phyloP scores from a whole-genome alignment of 306 rosid species.

The Castanea mollissima region DNA sequence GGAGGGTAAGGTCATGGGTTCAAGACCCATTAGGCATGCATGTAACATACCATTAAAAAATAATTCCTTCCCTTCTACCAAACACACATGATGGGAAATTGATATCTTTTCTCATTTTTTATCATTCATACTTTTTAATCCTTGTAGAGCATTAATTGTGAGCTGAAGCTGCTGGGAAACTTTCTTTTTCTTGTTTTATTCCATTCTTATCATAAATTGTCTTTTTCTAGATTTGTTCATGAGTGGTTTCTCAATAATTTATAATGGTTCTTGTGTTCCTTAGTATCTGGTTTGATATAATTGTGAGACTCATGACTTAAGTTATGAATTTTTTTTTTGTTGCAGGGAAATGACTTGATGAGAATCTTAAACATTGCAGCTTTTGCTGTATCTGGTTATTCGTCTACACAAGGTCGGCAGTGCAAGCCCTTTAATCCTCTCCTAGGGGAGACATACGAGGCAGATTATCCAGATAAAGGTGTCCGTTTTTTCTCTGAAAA shows the following conservation, averaged over 20 bases:
- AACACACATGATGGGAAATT: too few species aligned
- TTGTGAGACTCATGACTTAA: constrained; percentile 28
- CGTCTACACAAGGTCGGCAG: constrained; percentile 97
- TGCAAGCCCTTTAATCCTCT: constrained; percentile 99
- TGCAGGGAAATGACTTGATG: constrained; percentile 98
- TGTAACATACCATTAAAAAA: too few species aligned
- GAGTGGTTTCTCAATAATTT: not conserved
- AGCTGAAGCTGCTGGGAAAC: not conserved
- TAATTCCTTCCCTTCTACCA: too few species aligned
- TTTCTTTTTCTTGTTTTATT: not conserved
- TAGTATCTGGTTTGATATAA: not conserved
- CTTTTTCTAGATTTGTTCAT: not conserved
- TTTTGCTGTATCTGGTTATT: constrained; percentile 97
- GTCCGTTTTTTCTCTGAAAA: constrained; percentile 87
- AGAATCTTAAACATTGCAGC: constrained; percentile 89
- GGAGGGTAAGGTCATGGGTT: too few species aligned
- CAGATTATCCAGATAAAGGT: constrained; percentile 98
- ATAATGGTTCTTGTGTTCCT: constrained; percentile 9
- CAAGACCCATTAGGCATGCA: too few species aligned
- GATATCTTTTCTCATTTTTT: too few species aligned
- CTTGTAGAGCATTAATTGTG: not conserved
- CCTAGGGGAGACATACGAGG: constrained; percentile 97
- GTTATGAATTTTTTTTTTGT: constrained; percentile 29
- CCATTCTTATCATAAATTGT: not conserved
- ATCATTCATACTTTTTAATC: too few species aligned